These are phyloP conservation scores for Corylus heterophylla DNA, from an alignment of 306 rosid species.

Conservation along the genomic window DNA sequence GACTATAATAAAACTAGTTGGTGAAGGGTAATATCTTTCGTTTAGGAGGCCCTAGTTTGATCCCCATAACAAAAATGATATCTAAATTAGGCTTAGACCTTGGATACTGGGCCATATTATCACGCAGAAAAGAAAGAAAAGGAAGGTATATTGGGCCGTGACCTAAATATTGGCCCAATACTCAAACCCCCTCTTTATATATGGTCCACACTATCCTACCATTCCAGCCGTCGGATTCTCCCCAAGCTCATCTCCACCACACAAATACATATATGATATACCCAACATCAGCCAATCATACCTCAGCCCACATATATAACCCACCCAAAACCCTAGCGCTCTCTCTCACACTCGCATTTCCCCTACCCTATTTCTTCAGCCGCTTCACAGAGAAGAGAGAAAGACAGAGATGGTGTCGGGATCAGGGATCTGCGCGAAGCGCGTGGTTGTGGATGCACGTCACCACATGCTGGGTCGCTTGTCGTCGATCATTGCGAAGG, in stretches of 20 bases:
- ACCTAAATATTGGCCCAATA: background rate
- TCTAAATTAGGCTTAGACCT: no score
- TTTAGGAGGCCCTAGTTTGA: no score
- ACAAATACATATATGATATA: background rate
- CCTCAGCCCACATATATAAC: background rate
- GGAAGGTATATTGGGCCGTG: no score
- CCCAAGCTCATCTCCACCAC: background rate
- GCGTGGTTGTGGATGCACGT: conserved; percentile 75
- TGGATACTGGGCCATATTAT: no score
- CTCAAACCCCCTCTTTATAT: no score
- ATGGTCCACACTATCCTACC: background rate
- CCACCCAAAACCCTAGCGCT: conserved; percentile 15
- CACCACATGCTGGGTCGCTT: conserved; percentile 80
- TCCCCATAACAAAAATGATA: no score
- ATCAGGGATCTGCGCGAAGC: conserved; percentile 66
- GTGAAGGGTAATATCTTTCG: no score
- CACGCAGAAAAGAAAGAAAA: no score
- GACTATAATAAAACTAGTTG: no score
- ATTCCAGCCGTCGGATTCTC: background rate
- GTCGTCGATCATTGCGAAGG: conserved; percentile 65
- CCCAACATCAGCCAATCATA: background rate
- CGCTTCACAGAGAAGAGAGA: conserved; percentile 10
- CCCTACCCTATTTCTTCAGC: background rate
- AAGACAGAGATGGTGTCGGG: conserved; percentile 61
- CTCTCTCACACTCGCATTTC: background rate